Evolutionary conservation across 1,284 basidiomycete genomes (phyloP), one percentile per base, ranked within the genome.

Genomic region (Amylostereum areolatum): DNA sequence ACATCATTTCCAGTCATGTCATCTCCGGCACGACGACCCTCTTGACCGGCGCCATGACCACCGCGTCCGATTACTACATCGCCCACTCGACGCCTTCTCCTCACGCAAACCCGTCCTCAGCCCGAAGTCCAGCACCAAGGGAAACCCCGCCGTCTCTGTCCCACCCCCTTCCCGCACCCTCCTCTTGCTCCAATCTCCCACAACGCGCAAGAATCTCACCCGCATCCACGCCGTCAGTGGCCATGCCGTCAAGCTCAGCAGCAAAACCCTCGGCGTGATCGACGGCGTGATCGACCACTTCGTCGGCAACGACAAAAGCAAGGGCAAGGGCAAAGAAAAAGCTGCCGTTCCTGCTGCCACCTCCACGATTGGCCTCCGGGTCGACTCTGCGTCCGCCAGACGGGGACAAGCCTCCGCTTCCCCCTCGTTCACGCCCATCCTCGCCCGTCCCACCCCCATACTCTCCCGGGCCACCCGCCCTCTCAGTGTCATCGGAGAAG

Each of bases 11-110:
- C 54, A 88, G 87, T 59, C 76, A 80, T 62, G 83, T 80, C 0
- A 86, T 92, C 48, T 76, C 87, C 2, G 71, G 74, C 11, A 80
- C 83, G 2, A 85, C 88, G 3, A 81, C 76, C 30, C 72, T 83
- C 31, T 69, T 89, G 25, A 64, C 82, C 30, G 75, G 74, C 2
- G 83, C 81, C 2, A 78, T 91, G 56, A 75, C 76, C 3, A 64
- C 71, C 2, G 85, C 83, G 0, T 81, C 87, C 4, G 72, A 77
- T 39, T 74, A 74, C 55, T 90, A 86, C 67, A 78, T 86, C 50
- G 61, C 70, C 5, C 72, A 81, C 55, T 78, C 82, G 2, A 68
- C 70, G 8, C 79, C 85, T 1, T 60, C 56, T 58, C 67, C 59
- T 49, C 70, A 50, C 57, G 46, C 71, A 67, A 5, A 33, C 42